Evolutionary conservation across 768 basidiomycete genomes (phyloP).

Genomic region (Sporobolomyces pararoseus): DNA sequence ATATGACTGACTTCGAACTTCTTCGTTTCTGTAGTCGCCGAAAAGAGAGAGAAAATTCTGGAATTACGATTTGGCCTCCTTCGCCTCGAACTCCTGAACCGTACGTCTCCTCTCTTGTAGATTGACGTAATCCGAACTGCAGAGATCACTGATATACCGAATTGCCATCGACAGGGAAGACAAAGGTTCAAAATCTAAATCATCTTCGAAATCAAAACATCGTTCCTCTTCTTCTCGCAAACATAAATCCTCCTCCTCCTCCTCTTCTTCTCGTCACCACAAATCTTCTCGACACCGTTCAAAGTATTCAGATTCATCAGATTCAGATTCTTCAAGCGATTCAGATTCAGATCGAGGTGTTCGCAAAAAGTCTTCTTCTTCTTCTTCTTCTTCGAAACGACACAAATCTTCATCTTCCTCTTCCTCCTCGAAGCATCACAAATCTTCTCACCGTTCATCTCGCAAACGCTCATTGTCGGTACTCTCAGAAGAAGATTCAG

Average conservation of each 20-base stretch:
- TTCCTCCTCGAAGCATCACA: no score
- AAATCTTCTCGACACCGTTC: constrained; percentile 48
- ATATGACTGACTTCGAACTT: not conserved
- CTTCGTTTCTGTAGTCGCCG: constrained; percentile 60
- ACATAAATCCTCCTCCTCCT: constrained; percentile 50
- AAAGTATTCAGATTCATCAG: constrained; percentile 7
- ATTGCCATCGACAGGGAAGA: constrained; percentile 3
- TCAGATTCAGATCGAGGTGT: not conserved
- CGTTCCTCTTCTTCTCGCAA: constrained; percentile 55
- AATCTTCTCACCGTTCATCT: no score
- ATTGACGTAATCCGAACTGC: no score
- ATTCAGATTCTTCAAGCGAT: not conserved
- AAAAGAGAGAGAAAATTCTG: constrained; percentile 60
- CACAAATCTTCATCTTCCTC: not conserved
- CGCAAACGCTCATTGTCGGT: constrained; percentile 45
- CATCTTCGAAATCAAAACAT: constrained; percentile 38
- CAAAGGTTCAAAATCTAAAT: not conserved
- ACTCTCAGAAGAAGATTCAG: constrained; percentile 42
- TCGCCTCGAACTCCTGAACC: constrained; percentile 70
- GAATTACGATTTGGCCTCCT: constrained; percentile 70
- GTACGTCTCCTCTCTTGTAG: constrained; percentile 19
- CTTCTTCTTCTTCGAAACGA: constrained; percentile 1
- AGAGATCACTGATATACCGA: no score
- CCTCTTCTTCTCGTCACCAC: constrained; percentile 53
- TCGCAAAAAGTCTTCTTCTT: not conserved